Conservation (phyloP, 2,329 filamentous ascomycete genomes). For the Sporothrix brunneoviolacea region DNA sequence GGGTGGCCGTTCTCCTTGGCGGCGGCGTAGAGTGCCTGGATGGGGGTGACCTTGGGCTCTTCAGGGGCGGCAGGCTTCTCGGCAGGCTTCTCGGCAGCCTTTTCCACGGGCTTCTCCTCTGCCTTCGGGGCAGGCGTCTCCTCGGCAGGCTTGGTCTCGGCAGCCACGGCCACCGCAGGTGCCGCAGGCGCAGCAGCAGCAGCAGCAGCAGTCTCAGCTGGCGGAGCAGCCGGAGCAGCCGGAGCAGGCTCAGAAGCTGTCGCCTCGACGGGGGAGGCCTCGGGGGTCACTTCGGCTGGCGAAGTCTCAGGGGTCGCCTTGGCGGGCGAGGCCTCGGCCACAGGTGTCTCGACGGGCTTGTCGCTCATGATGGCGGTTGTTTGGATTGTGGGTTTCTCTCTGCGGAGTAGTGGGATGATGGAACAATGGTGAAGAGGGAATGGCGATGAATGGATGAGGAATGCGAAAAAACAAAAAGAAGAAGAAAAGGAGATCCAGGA, state of each 20-base stretch:
- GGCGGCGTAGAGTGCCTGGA: slow-evolving; percentile 23
- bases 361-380: slow-evolving; percentile 13
- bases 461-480: neutral
- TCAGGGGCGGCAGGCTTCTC: slow-evolving; percentile 6
- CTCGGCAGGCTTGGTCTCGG: slow-evolving; percentile 7
- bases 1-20: slow-evolving; percentile 40
- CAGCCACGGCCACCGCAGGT: no score
- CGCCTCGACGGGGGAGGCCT: neutral
- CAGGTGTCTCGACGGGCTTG: slow-evolving; percentile 16
- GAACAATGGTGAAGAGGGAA: neutral
- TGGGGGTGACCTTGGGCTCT: slow-evolving; percentile 6
- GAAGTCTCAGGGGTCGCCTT: neutral
- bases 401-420: neutral
- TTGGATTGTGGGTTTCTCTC: neutral
- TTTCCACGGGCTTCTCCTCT: no score
- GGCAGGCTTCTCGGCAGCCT: neutral
- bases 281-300: neutral
- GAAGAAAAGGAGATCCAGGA: neutral
- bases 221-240: neutral
- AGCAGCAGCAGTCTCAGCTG: no score
- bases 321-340: slow-evolving; percentile 6
- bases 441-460: neutral
- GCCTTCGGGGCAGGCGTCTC: slow-evolving; percentile 1
- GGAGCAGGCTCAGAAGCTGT: neutral
- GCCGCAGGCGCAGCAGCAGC: neutral